phyloP scores from a whole-genome alignment of 805 yeast genomes.

The Barnettozyma sp. region DNA sequence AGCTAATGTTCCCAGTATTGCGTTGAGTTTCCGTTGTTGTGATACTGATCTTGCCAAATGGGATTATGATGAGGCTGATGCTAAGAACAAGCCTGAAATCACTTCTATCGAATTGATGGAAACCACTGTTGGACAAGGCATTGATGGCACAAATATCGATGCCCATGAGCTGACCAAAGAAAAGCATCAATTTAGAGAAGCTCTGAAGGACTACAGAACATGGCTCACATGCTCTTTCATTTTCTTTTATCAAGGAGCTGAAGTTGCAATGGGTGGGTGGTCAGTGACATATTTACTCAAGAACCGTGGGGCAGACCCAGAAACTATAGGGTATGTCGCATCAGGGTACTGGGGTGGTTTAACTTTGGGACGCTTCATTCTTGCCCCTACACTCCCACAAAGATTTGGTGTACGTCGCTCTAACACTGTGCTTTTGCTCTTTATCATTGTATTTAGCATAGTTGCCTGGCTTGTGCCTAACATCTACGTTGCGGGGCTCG shows the following conservation, averaged over 20 bases:
- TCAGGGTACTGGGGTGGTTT: slow-evolving; percentile 65
- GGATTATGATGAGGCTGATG: slow-evolving; percentile 9
- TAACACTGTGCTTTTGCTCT: slow-evolving; percentile 29
- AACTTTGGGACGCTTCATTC: slow-evolving; percentile 46
- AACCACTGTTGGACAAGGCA: neutral
- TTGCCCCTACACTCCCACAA: slow-evolving; percentile 36
- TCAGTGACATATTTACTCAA: slow-evolving; percentile 50
- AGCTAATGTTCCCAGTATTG: slow-evolving; percentile 27
- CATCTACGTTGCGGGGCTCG: slow-evolving; percentile 39
- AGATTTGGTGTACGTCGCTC: slow-evolving; percentile 40
- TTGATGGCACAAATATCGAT: neutral
- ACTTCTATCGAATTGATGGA: neutral
- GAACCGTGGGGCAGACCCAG: slow-evolving; percentile 38
- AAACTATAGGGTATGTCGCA: slow-evolving; percentile 47
- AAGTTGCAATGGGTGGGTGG: slow-evolving; percentile 62
- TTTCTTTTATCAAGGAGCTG: slow-evolving; percentile 57
- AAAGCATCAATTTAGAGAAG: slow-evolving; percentile 24
- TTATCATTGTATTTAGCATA: slow-evolving; percentile 33
- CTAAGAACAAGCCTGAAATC: neutral
- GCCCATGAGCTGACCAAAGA: slow-evolving; percentile 3
- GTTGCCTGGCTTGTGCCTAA: slow-evolving; percentile 44
- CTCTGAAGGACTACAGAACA: slow-evolving; percentile 36
- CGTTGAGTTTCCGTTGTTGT: slow-evolving; percentile 39
- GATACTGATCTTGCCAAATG: slow-evolving; percentile 33
- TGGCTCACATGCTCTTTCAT: slow-evolving; percentile 49